Evolutionary conservation across 352 stramenopile species (phyloP), one percentile per base, ranked within the genome.

Genomic region (Phytophthora citrophthora): DNA sequence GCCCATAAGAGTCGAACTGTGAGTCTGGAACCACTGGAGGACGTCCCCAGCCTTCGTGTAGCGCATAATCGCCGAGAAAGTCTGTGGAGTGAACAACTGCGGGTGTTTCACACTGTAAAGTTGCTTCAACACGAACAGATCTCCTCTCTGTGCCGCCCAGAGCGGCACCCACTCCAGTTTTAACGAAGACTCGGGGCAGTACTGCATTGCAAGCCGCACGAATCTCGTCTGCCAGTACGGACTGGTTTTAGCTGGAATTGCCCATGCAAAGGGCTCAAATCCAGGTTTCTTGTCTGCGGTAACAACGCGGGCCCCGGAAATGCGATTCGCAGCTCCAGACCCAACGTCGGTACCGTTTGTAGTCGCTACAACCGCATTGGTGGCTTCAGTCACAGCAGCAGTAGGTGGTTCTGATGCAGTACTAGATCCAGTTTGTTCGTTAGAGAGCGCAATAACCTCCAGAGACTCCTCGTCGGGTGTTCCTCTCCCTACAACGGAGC

Each of bases 11-110:
- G 31, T 67, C 23, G 51, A 38, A 15, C 61, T 72, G 26, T 70
- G 53, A 1, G 61, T 53, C 36, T 77, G 54, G 34, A 80, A 73
- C 74, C 74, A 77, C 47, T 79, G 67, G 8, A 82, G 32, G 0
- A 23, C 26, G 24, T 77, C 59, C 4, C 74, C 62, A 13, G 59
- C 51, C 31, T 75, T 82, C 6, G 74, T 76, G 43, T 79, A 75
- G 4, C 47, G 58, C 56, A 77, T 54, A 31, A 79, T 66, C 1
- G 70, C 70, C 8, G 36, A 47, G 9, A 72, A 75, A 5, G 70
- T 79, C 26, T 74, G 67, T 41, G 57, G 54, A 3, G 60, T 73
- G 54, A 70, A 82, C n/a, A 76, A 53, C 24, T 77, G 67, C 7
- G 74, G 52, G 46, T 77, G 67, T 15, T 70, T 59, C 5, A 69